Evolutionary conservation across 495 filamentous ascomycete species (phyloP).

Genomic region (Daldinia vernicosa): DNA sequence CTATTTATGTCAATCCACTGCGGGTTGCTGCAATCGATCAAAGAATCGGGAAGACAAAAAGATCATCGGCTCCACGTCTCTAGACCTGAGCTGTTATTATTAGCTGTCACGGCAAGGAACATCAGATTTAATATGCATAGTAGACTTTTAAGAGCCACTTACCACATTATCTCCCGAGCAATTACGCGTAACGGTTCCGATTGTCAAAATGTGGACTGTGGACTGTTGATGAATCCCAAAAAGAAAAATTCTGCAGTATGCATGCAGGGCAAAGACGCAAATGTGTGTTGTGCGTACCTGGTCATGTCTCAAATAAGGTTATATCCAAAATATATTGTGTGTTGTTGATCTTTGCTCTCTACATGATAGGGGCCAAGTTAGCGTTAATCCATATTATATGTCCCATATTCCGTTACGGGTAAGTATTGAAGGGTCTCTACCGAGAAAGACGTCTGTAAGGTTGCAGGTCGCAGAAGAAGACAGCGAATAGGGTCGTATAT

Average conservation of each 20-base stretch:
- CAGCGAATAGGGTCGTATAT: not conserved
- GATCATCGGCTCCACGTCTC: not conserved
- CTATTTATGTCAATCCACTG: not conserved
- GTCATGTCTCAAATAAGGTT: slow-evolving; percentile 2
- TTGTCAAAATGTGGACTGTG: not conserved
- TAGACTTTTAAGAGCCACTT: not conserved
- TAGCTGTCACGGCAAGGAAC: not conserved
- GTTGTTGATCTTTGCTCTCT: not conserved
- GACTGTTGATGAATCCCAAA: not conserved
- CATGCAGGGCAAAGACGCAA: not conserved
- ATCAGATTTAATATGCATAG: slow-evolving; percentile 1
- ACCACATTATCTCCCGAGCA: not conserved
- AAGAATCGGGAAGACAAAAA: not conserved
- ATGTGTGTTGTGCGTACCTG: not conserved
- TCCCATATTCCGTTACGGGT: slow-evolving; percentile 5
- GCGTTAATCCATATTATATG: not conserved
- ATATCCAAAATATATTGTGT: not conserved
- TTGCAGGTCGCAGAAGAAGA: not conserved
- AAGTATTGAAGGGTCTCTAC: slow-evolving; percentile 8
- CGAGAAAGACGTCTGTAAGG: not conserved
- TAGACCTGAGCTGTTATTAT: not conserved
- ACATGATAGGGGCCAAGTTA: not conserved
- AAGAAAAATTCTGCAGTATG: not conserved
- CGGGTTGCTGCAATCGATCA: slow-evolving; percentile 1
- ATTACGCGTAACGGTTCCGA: not conserved